These are phyloP conservation scores for Ogataea corticis DNA, from an alignment of 805 yeast species.

Conservation along the genomic window DNA sequence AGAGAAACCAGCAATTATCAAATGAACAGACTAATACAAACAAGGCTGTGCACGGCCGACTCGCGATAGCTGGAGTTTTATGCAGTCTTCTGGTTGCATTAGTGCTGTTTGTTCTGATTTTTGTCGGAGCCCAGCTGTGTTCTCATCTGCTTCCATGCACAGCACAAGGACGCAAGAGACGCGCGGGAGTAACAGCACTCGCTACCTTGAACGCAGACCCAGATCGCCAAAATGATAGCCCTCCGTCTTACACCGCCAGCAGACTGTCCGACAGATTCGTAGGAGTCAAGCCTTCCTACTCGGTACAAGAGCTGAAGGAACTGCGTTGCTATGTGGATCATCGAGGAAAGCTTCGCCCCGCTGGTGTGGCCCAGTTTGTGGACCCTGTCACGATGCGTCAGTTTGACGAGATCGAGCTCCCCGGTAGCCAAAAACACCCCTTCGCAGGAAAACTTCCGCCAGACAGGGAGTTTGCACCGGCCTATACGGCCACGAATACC, in stretches of 20 bases:
- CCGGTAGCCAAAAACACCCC: background rate
- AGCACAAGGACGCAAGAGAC: background rate
- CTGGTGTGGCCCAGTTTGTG: conserved; percentile 11
- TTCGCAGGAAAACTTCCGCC: conserved; percentile 5
- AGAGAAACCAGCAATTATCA: background rate
- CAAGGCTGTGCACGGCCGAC: conserved; percentile 2
- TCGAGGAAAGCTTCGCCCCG: conserved; percentile 13
- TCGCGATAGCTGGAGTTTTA: conserved; percentile 11
- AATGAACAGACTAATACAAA: background rate
- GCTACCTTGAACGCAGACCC: background rate
- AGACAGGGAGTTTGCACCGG: conserved; percentile 12
- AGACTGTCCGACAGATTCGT: conserved; percentile 10
- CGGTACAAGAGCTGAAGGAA: conserved; percentile 14
- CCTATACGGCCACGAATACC: conserved; percentile 1
- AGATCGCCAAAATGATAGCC: background rate
- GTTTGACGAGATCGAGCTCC: conserved; percentile 16
- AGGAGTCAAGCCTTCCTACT: conserved; percentile 17
- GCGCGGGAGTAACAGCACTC: background rate
- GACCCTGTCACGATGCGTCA: conserved; percentile 17
- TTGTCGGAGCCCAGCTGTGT: conserved; percentile 13
- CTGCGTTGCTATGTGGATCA: conserved; percentile 15
- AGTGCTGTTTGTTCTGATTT: conserved; percentile 6
- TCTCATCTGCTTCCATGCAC: conserved; percentile 9
- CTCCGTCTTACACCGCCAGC: conserved; percentile 19
- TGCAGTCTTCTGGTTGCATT: conserved; percentile 11